phyloP scores from a whole-genome alignment of 2,329 filamentous ascomycete genomes.

The Periconia macrospinosa region DNA sequence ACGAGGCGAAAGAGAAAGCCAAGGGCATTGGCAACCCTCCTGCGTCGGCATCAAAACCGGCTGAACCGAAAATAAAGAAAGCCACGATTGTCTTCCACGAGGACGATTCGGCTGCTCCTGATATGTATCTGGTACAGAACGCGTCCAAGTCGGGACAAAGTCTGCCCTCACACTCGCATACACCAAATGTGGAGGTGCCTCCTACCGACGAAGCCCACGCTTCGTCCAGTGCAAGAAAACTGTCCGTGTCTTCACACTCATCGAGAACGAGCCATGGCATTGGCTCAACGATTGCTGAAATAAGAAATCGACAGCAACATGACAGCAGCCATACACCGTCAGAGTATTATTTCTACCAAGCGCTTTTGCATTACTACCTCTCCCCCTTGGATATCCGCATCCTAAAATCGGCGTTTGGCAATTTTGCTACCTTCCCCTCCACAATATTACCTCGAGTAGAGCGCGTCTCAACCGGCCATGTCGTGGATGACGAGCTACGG shows the following conservation, averaged over 20 bases:
- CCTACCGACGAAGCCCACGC: background rate
- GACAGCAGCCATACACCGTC: constrained; percentile 49
- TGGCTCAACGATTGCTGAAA: constrained; percentile 49
- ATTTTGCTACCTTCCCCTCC: constrained; percentile 79
- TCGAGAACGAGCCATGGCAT: constrained; percentile 34
- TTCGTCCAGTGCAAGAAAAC: constrained; percentile 19
- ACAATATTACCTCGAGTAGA: constrained; percentile 86
- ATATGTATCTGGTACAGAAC: constrained; percentile 56
- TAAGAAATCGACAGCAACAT: constrained; percentile 49
- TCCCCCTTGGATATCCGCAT: constrained; percentile 91
- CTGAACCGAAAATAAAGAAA: constrained; percentile 51
- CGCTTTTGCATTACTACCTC: constrained; percentile 83
- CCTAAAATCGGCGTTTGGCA: constrained; percentile 83
- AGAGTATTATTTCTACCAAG: constrained; percentile 86
- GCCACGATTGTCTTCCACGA: constrained; percentile 55
- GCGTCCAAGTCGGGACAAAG: constrained; percentile 49
- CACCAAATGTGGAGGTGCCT: constrained; percentile 7
- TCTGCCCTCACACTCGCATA: constrained; percentile 25
- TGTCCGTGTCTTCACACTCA: constrained; percentile 35
- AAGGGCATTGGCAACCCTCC: constrained; percentile 69
- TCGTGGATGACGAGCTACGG: constrained; percentile 81
- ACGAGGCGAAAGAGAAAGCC: constrained; percentile 74
- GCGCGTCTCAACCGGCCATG: constrained; percentile 83
- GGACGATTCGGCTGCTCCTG: constrained; percentile 49
- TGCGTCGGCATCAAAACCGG: constrained; percentile 53